Evolutionary conservation across 2,329 filamentous ascomycete genomes (phyloP).

Genomic region (Aureobasidium lini): DNA sequence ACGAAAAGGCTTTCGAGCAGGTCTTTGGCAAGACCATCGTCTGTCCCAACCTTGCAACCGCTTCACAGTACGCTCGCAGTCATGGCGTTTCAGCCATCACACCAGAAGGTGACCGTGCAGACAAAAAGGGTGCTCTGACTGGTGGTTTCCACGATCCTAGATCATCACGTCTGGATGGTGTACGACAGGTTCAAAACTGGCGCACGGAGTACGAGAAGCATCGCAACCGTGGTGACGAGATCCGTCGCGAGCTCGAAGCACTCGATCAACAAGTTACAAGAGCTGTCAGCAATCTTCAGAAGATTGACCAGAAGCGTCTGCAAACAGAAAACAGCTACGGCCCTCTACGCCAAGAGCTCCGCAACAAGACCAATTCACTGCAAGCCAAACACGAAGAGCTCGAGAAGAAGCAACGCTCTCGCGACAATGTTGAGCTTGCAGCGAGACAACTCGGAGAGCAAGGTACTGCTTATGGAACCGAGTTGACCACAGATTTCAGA

Average conservation of each 20-base stretch:
- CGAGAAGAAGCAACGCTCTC: slow-evolving; percentile 58
- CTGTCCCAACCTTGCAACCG: slow-evolving; percentile 81
- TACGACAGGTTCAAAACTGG: slow-evolving; percentile 67
- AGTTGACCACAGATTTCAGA: slow-evolving; percentile 82
- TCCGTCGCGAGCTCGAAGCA: slow-evolving; percentile 62
- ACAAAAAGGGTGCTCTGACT: slow-evolving; percentile 90
- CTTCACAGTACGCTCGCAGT: slow-evolving; percentile 83
- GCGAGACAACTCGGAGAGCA: slow-evolving; percentile 58
- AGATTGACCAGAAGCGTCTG: slow-evolving; percentile 67
- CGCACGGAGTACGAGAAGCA: slow-evolving; percentile 66
- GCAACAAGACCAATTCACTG: slow-evolving; percentile 65
- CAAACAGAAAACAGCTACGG: slow-evolving; percentile 78
- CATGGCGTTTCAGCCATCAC: slow-evolving; percentile 92
- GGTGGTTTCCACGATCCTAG: slow-evolving; percentile 87
- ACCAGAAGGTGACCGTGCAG: slow-evolving; percentile 85
- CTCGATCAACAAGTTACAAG: slow-evolving; percentile 85
- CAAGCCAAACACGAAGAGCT: slow-evolving; percentile 67
- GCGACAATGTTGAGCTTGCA: slow-evolving; percentile 60
- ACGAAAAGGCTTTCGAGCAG: slow-evolving; percentile 81
- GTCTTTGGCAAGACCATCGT: slow-evolving; percentile 95
- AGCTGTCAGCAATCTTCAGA: slow-evolving; percentile 76
- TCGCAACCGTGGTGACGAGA: slow-evolving; percentile 54
- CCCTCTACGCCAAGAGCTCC: slow-evolving; percentile 68
- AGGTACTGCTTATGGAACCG: slow-evolving; percentile 67
- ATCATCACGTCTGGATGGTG: slow-evolving; percentile 78